Base-by-base conservation (phyloP, 2,329 filamentous ascomycete species). In the Penicillium polonicum region DNA sequence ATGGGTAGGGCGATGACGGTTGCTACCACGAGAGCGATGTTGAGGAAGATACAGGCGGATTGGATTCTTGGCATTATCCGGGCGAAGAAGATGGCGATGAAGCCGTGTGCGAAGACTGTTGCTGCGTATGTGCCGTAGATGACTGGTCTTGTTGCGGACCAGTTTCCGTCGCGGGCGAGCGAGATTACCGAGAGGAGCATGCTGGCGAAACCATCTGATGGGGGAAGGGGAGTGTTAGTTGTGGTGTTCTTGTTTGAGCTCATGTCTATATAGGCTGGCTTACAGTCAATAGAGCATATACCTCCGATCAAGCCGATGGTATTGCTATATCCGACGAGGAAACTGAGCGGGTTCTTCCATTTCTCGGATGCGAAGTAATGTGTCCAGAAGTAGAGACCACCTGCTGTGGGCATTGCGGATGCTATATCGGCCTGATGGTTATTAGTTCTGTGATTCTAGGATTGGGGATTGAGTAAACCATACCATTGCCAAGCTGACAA, bases 301-400 rank as follows among this genome's bases (percentile, higher is more conserved):
- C 84, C 84, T 33, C 83, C 84, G n/a, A 87, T 77, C 9, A 85
- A 69, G 7, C 84, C 84, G 19, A 87, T 74, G 2, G 82, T 86
- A 65, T 87, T 86, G 67, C 82, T 84, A 62, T 85, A 85, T 29
- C 83, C 83, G 19, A 86, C 83, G 35, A 85, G 68, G 64, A 85
- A 86, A 61, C 80, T 83, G n/a, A 86, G 69, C 4, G 82, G 79
- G 65, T 85, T 85, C 60, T 82, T 79, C 59, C 76, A 82, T 41
- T 79, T 80, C 2, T 80, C 79, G 3, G 78, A 80, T 12, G 81
- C 79, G 67, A 85, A 85, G 69, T 83, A 83, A 63, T 86, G 83
- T 8, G 83, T 84, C 81, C 82, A 80, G 72, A 77, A 86, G 66
- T 85, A 85, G 2, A 86, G 71, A 0, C 83, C 84, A 10, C 84